Evolutionary conservation across 495 filamentous ascomycete species (phyloP), one percentile per base, ranked within the genome.

Genomic region (Acidomyces sp.): DNA sequence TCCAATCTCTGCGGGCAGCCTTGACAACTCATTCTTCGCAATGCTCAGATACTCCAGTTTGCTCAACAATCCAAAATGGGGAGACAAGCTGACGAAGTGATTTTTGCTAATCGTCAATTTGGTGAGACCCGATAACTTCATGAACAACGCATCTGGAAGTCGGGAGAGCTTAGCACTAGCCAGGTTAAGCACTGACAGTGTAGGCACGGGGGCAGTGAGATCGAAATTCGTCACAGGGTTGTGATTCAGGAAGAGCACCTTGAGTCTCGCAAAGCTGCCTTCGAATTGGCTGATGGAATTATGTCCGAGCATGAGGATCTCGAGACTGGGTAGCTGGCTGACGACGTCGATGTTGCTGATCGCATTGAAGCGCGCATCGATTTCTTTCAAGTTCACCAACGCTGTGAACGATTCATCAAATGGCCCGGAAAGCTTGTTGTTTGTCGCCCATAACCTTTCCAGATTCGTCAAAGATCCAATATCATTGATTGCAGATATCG

Each of bases 151-250:
- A 51, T 96, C 88, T 6, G 75, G 74, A 18, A 99, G 71, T 44
- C 82, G 78, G 0, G 85, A 77, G 28, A 99, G 69, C 57, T 95
- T 93, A 9, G 76, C 82, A 18, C 77, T 82, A 6, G 85, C 85
- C 39, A 99, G 65, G 52, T 90, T 96, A 19, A 99, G 69, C 24
- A 77, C 72, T 21, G 80, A 83, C 16, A 99, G 60, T 2, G 82
- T 85, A 15, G 85, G 83, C 28, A 93, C 72, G 1, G 80, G 71
- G 22, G 72, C 64, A 31, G 70, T 72, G 43, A 96, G 71, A 46
- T 85, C 85, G 49, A 96, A 99, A 40, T 85, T 82, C 4, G 88
- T 95, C 44, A 99, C 68, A 4, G 87, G 88, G 52, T 92, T 93
- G 45, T 85, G 83, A 57, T 96, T 88, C 46, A 99, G 65, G 52